Evolutionary conservation across 2,329 filamentous ascomycete genomes (phyloP).

Genomic region (Neofusicoccum parvum): DNA sequence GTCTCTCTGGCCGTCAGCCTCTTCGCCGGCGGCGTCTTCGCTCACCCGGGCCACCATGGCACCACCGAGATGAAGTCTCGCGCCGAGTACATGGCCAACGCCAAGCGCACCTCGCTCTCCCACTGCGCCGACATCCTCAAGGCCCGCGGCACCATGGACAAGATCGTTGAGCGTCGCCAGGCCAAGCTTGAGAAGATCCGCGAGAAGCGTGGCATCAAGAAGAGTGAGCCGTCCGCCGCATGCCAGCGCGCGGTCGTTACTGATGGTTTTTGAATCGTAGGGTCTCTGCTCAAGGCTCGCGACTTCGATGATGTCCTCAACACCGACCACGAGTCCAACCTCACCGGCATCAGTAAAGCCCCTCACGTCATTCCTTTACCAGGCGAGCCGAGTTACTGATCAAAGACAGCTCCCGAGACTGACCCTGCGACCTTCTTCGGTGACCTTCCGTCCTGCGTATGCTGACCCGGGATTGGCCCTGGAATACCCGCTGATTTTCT

Average conservation of each 20-base stretch:
- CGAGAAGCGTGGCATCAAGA: constrained; percentile 19
- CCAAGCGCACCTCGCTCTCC: constrained; percentile 29
- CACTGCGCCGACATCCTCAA: constrained; percentile 44
- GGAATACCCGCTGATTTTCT: not conserved
- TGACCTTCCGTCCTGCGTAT: constrained; percentile 33
- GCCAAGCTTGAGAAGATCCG: constrained; percentile 26
- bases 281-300: constrained; percentile 10
- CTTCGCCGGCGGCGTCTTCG: constrained; percentile 24
- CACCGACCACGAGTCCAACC: constrained; percentile 34
- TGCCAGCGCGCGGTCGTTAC: not conserved
- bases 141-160: constrained; percentile 43
- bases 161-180: constrained; percentile 45
- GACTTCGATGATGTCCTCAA: constrained; percentile 13
- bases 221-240: not conserved
- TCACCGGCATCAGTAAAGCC: constrained; percentile 31
- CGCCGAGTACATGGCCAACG: constrained; percentile 33
- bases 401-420: constrained; percentile 26
- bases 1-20: constrained; percentile 12
- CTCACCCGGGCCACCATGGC: constrained; percentile 34
- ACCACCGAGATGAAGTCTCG: constrained; percentile 39
- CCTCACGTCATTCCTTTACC: not conserved
- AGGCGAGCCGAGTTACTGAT: not conserved
- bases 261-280: not conserved
- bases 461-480: not conserved
- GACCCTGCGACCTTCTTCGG: constrained; percentile 31